Evolutionary conservation across 2,329 filamentous ascomycete species (phyloP).

Genomic region (Fusarium secorum): DNA sequence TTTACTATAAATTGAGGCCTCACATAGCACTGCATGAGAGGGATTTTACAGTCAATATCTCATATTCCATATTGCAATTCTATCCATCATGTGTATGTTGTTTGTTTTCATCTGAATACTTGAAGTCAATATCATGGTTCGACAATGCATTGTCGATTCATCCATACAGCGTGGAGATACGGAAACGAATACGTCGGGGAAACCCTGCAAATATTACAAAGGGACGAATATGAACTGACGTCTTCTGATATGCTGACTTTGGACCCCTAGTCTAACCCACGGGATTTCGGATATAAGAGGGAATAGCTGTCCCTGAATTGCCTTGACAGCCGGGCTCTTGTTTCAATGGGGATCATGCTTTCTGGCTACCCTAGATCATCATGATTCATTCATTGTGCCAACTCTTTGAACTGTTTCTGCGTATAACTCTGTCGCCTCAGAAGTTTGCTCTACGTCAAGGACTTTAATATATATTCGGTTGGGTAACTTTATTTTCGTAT

Average conservation of each 20-base stretch:
- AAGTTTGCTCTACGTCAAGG: neutral
- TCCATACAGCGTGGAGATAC: conserved; percentile 10
- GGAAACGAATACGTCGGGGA: conserved; percentile 36
- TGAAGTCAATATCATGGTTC: neutral
- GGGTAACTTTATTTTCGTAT: neutral
- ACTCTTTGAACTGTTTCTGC: neutral
- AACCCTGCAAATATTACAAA: conserved; percentile 12
- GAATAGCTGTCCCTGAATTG: neutral
- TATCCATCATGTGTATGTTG: neutral
- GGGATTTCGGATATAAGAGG: conserved; percentile 20
- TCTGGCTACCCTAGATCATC: neutral
- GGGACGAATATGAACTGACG: conserved; percentile 12
- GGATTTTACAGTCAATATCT: neutral
- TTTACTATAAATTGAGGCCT: neutral
- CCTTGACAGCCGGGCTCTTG: neutral
- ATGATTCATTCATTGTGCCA: neutral
- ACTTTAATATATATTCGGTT: neutral
- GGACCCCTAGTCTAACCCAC: conserved; percentile 25
- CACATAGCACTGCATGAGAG: neutral
- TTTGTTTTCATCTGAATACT: neutral
- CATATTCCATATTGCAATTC: neutral
- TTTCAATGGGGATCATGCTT: neutral
- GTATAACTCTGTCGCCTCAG: neutral
- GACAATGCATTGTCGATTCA: neutral
- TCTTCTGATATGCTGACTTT: neutral